Evolutionary conservation across 805 yeast genomes (phyloP).

Genomic region (Wickerhamomyces tratensis): DNA sequence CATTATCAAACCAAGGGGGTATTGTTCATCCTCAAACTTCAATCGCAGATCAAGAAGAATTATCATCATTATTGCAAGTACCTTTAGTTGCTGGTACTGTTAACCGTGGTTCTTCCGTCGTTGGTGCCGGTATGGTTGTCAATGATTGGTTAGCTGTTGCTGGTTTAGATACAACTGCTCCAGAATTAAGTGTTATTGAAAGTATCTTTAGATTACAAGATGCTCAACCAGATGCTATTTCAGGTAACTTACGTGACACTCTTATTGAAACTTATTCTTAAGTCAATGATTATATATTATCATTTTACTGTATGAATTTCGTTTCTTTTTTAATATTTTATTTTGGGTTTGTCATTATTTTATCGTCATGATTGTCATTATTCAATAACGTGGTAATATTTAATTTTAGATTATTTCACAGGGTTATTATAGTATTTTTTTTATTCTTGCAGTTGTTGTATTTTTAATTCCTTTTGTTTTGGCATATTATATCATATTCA

Average conservation of each 20-base stretch:
- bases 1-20: slow-evolving; percentile 95
- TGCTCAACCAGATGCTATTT: slow-evolving; percentile 79
- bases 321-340: too few species aligned
- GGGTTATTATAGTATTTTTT: too few species aligned
- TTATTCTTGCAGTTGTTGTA: too few species aligned
- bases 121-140: slow-evolving; percentile 98
- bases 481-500: too few species aligned
- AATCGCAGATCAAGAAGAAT: slow-evolving; percentile 96
- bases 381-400: too few species aligned
- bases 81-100: slow-evolving; percentile 98
- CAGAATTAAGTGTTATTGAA: slow-evolving; percentile 94
- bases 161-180: slow-evolving; percentile 97
- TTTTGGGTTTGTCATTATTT: neutral
- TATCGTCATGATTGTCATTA: too few species aligned
- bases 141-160: slow-evolving; percentile 97
- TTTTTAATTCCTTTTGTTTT: too few species aligned
- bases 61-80: slow-evolving; percentile 88
- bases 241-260: slow-evolving; percentile 83
- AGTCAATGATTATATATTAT: neutral
- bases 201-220: slow-evolving; percentile 91
- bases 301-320: neutral
- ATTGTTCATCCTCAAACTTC: slow-evolving; percentile 97
- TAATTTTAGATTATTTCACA: too few species aligned
- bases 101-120: slow-evolving; percentile 94
- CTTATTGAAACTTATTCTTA: slow-evolving; percentile 85